Base-by-base conservation (phyloP, 306 rosid genomes). In the Lablab purpureus region DNA sequence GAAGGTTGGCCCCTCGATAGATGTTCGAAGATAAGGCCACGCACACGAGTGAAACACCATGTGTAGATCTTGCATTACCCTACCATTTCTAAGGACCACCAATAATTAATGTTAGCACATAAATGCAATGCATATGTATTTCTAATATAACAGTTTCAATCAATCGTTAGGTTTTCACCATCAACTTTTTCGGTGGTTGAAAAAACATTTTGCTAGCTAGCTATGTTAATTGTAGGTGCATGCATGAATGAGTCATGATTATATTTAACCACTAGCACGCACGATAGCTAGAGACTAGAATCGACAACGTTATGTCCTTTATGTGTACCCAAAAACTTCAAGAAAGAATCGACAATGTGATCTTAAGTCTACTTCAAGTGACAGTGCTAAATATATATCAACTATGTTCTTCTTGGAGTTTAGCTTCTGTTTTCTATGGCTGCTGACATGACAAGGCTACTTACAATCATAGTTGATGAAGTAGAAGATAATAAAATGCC, bases 11-110 rank as follows among this genome's bases (percentile, higher is more conserved):
- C 84, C 73, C 67, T n/a, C 19, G 28, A 30, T 45, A 51, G 23
- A 73, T 73, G 71, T 51, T 18, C 23, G 59, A 47, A 59, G 21
- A 66, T 21, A 49, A 77, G 55, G 70, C 90, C 88, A 83, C 84
- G 81, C 87, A 56, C 89, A 86, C 87, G 83, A 88, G 87, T 59
- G 76, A 68, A 46, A 7, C 50, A 41, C 84, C 88, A 84, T 73
- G 64, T 76, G 58, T 71, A 13, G 64, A 71, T 46, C 5, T 70
- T 54, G 32, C n/a, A 15, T 50, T 63, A 25, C 76, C 82, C 54
- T 67, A 43, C 41, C 59, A 46, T 28, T 49, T 69, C n/a, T 10
- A 11, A 46, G 12, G 75, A 27, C 37, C 73, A 45, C 37, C 30
- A 40, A 27, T 25, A 34, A 73, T 15, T 73, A 27, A 14, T 30